These are phyloP conservation scores for Mortierella sp. DNA, from an alignment of 371 early-diverging fungal genomes.

Conservation along the genomic window DNA sequence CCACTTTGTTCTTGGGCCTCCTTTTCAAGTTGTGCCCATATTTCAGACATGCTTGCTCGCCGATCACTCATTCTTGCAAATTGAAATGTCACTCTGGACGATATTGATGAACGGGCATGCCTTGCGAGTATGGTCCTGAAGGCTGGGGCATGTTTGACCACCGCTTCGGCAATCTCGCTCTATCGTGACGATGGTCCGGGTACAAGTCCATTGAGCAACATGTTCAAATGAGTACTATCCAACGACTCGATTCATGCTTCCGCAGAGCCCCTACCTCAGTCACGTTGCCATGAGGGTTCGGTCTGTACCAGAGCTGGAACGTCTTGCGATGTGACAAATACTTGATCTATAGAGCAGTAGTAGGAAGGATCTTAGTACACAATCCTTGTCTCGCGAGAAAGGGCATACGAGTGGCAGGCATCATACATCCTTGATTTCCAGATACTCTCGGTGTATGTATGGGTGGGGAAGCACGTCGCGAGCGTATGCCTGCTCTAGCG, in stretches of 20 bases:
- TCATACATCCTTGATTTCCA: constrained; percentile 35
- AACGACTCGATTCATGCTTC: no score
- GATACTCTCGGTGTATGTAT: constrained; percentile 18
- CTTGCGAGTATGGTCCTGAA: constrained; percentile 41
- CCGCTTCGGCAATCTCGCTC: constrained; percentile 29
- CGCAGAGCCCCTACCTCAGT: constrained; percentile 30
- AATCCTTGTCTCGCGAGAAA: no score
- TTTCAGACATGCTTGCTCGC: constrained; percentile 21
- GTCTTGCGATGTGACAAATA: constrained; percentile 34
- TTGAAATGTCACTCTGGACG: constrained; percentile 31
- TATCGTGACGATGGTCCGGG: no score
- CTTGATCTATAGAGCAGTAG: constrained; percentile 25
- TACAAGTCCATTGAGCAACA: no score
- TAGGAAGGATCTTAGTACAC: no score
- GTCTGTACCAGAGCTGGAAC: constrained; percentile 40
- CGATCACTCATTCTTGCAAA: constrained; percentile 30
- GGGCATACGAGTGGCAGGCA: no score
- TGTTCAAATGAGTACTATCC: background rate
- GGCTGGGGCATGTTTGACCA: constrained; percentile 16
- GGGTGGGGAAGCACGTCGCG: constrained; percentile 42
- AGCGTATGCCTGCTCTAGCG: constrained; percentile 35
- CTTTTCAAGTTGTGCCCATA: constrained; percentile 26
- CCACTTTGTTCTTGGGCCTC: background rate
- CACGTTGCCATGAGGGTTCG: constrained; percentile 15
- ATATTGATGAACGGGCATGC: constrained; percentile 22